A percentile compares a stretch with the other conserved stretches of the same genome.
Conservation (phyloP, 768 basidiomycete genomes). For the Amanita thiersii region DNA sequence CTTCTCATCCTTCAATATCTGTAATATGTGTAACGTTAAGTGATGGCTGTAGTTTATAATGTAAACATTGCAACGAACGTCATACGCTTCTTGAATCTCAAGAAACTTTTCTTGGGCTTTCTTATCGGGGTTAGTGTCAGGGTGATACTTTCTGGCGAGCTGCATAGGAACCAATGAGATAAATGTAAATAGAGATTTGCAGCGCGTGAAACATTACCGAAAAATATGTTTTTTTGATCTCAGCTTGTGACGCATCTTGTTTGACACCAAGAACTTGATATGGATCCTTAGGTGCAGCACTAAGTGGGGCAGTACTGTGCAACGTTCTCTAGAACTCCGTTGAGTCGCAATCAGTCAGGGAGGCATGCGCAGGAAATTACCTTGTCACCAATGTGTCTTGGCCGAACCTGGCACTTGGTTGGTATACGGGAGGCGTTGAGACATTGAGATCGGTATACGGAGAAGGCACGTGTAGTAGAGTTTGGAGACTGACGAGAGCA, state of each 20-base stretch:
- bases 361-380: slow-evolving; percentile 18
- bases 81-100: slow-evolving; percentile 96
- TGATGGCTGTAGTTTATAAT: background rate
- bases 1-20: slow-evolving; percentile 93
- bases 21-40: slow-evolving; percentile 13
- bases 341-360: slow-evolving; percentile 14
- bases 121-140: slow-evolving; percentile 93
- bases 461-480: slow-evolving; percentile 26
- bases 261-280: slow-evolving; percentile 87
- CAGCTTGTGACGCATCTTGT: slow-evolving; percentile 71
- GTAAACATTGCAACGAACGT: slow-evolving; percentile 41
- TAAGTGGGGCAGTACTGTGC: slow-evolving; percentile 55
- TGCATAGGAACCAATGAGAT: slow-evolving; percentile 23
- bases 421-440: slow-evolving; percentile 14
- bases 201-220: slow-evolving; percentile 40
- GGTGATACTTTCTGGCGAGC: slow-evolving; percentile 98
- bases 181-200: background rate
- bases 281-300: slow-evolving; percentile 68
- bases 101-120: slow-evolving; percentile 87
- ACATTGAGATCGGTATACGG: slow-evolving; percentile 30
- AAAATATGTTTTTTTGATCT: slow-evolving; percentile 98
- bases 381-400: slow-evolving; percentile 28
- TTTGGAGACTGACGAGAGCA: slow-evolving; percentile 34
- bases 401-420: slow-evolving; percentile 8
- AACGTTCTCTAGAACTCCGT: slow-evolving; percentile 51